Evolutionary conservation across 768 basidiomycete species (phyloP).

Genomic region (Cubamyces lactineus): DNA sequence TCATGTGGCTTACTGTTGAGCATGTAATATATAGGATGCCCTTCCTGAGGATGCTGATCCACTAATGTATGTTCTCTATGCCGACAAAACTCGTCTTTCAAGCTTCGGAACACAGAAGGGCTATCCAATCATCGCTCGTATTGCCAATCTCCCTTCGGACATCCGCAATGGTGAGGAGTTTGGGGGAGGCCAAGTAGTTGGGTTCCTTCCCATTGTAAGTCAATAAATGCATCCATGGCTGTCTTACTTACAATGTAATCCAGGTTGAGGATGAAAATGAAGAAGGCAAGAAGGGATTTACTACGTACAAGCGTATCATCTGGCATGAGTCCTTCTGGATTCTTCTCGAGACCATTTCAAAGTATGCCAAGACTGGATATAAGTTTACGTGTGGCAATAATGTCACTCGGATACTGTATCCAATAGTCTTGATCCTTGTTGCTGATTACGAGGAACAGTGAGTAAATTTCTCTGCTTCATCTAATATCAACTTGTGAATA

Average conservation of each 20-base stretch:
- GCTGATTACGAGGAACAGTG: slow-evolving; percentile 28
- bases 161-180: slow-evolving; percentile 25
- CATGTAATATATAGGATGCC: background rate
- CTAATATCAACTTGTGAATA: no score
- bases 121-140: slow-evolving; percentile 25
- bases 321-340: slow-evolving; percentile 43
- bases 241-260: background rate
- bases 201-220: no score
- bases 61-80: slow-evolving; percentile 25
- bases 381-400: background rate
- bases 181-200: slow-evolving; percentile 21
- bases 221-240: slow-evolving; percentile 22
- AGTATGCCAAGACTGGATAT: background rate
- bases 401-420: background rate
- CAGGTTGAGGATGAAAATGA: slow-evolving; percentile 36
- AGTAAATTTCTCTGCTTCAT: no score
- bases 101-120: no score
- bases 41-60: slow-evolving; percentile 16
- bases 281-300: slow-evolving; percentile 36
- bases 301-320: slow-evolving; percentile 28
- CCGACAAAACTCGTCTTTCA: slow-evolving; percentile 28
- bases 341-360: slow-evolving; percentile 13
- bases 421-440: slow-evolving; percentile 16
- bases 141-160: slow-evolving; percentile 25
- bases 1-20: background rate